phyloP scores from a whole-genome alignment of 345 rosid species.

The Nasturtium officinale region DNA sequence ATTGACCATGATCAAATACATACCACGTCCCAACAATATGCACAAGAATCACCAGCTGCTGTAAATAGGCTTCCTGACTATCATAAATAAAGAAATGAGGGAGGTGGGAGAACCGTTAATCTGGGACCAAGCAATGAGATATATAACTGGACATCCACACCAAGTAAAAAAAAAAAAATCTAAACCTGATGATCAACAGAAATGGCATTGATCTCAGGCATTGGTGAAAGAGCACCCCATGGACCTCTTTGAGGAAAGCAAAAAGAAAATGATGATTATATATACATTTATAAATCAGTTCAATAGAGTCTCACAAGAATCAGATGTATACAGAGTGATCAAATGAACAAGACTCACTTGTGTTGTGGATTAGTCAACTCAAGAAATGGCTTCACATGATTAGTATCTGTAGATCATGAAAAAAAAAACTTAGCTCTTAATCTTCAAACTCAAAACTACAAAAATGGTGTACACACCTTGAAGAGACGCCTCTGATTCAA shows the following conservation, averaged over 20 bases:
- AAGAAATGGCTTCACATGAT: slow-evolving; percentile 61
- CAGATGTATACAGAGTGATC: not conserved
- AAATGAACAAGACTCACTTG: slow-evolving; percentile 58
- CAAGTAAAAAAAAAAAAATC: slow-evolving; percentile 8
- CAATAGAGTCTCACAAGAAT: slow-evolving; percentile 10
- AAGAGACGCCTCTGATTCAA: slow-evolving; percentile 48
- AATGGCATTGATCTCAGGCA: slow-evolving; percentile 86
- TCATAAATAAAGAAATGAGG: slow-evolving; percentile 29
- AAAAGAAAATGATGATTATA: slow-evolving; percentile 22
- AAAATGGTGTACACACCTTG: slow-evolving; percentile 52
- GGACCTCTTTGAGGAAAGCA: slow-evolving; percentile 66
- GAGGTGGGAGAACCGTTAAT: not conserved
- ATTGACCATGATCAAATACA: slow-evolving; percentile 48
- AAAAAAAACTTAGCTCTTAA: slow-evolving; percentile 6
- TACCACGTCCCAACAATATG: slow-evolving; percentile 99
- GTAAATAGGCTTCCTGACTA: slow-evolving; percentile 81
- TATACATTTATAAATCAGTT: slow-evolving; percentile 13
- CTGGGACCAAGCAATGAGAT: slow-evolving; percentile 15
- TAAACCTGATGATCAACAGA: slow-evolving; percentile 73
- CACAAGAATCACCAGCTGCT: slow-evolving; percentile 92
- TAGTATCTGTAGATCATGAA: slow-evolving; percentile 55
- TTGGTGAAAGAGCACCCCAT: slow-evolving; percentile 93
- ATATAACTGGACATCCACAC: slow-evolving; percentile 1
- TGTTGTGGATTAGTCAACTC: slow-evolving; percentile 84
- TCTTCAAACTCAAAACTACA: not conserved